Evolutionary conservation across 1,284 basidiomycete species (phyloP), one percentile per base, ranked within the genome.

Genomic region (Amylostereum areolatum): DNA sequence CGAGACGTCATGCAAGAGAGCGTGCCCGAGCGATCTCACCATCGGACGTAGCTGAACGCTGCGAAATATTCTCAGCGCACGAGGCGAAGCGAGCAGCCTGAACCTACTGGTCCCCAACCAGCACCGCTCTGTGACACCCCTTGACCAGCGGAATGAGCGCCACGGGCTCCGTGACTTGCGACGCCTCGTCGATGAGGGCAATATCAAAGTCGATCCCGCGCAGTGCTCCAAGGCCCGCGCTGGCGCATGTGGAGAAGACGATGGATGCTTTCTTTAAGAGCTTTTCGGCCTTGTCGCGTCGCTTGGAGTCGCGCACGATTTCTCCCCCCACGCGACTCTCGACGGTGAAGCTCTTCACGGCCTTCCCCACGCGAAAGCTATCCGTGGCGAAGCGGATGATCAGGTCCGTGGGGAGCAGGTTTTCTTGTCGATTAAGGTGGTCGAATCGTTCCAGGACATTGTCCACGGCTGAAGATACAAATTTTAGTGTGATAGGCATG

Each of bases 71-170:
- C 29, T 52, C 4, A 43, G 18, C 10, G 2, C 24, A 33, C 35
- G 7, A 37, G 4, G 5, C 12, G 24, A 12, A 41, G 7, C 10
- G 32, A 45, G 11, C 49, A n/a, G 11, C 6, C 8, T 31, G 43
- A 28, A 66, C 80, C 66, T 54, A 85, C 83, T 84, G 82, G 56
- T 85, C 81, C 4, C 83, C 83, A 5, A 85, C 82, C 12, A 85
- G 64, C 4, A 84, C 73, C 0, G 77, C 81, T 31, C 71, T 66
- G 43, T 66, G 61, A 39, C 77, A 75, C 1, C 80, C 81, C 59
- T 84, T 84, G 8, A 83, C 80, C 3, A 85, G 65, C 1, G 83
- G 81, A 40, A 85, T 82, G 28, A 84, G 63, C 0, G 80, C 74
- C 43, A 73, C 73, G 2, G 81, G 76, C 55, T 85, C 82, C 0